A percentile compares a stretch with the other conserved stretches of the same genome.
These are phyloP conservation scores for Achaetomiella virescens DNA, from an alignment of 495 filamentous ascomycete species.

Conservation along the genomic window DNA sequence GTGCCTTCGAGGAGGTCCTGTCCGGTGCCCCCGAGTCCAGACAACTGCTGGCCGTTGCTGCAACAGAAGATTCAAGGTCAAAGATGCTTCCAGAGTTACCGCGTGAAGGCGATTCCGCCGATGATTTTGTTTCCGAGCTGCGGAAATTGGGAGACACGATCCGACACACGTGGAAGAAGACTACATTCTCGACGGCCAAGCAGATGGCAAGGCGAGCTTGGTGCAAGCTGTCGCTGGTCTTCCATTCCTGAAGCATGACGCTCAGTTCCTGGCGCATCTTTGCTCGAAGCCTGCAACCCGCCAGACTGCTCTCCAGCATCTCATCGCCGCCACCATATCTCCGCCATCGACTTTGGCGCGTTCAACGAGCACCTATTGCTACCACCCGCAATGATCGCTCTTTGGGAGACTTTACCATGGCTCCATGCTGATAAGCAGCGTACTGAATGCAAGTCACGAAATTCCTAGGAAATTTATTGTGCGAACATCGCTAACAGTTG, in stretches of 20 bases:
- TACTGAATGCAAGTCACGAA: not conserved
- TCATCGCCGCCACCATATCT: not conserved
- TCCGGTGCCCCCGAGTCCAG: not conserved
- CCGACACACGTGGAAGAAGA: not conserved
- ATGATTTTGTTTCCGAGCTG: not conserved
- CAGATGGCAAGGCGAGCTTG: not conserved
- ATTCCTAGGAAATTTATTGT: not conserved
- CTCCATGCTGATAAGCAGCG: not conserved
- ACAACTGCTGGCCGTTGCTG: not conserved
- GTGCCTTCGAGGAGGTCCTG: not conserved
- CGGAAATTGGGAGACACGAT: not conserved
- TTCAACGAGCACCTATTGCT: not conserved
- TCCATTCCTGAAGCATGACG: not conserved
- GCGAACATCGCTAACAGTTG: not conserved
- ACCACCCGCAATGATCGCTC: not conserved
- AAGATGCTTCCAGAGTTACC: no score
- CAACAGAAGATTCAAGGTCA: not conserved
- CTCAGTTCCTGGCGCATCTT: not conserved
- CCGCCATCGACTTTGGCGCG: not conserved
- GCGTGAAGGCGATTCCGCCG: not conserved
- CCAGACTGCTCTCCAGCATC: not conserved
- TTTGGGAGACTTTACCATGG: not conserved
- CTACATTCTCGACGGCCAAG: not conserved
- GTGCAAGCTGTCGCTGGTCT: not conserved
- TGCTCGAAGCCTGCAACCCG: not conserved